Evolutionary conservation across 768 basidiomycete genomes (phyloP).

Genomic region (Pleurotus eryngii): DNA sequence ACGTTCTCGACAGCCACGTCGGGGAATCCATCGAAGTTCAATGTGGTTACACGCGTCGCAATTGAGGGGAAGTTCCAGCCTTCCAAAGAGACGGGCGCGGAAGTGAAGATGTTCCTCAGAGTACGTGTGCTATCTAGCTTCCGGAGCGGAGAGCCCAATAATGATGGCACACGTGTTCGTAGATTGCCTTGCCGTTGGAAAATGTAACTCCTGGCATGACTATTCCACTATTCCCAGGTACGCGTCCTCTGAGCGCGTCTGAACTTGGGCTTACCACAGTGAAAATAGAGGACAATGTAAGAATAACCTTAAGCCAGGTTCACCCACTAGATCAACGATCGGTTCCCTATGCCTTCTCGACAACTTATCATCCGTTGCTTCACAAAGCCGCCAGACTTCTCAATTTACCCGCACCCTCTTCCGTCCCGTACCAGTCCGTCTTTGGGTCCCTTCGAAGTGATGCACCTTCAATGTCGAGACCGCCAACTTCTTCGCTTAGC

Average conservation of each 20-base stretch:
- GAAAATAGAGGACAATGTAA: constrained; percentile 70
- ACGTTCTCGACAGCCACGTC: constrained; percentile 34
- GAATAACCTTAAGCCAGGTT: constrained; percentile 67
- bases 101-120: constrained; percentile 76
- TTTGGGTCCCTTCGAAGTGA: constrained; percentile 41
- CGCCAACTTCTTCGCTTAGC: constrained; percentile 20
- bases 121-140: constrained; percentile 28
- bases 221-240: constrained; percentile 72
- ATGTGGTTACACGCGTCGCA: constrained; percentile 70
- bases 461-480: constrained; percentile 26
- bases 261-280: background rate
- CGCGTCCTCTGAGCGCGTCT: constrained; percentile 14
- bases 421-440: constrained; percentile 57
- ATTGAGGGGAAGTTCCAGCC: constrained; percentile 69
- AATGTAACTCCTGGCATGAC: constrained; percentile 62
- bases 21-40: constrained; percentile 45
- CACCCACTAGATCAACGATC: constrained; percentile 74
- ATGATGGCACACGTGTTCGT: background rate
- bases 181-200: constrained; percentile 72
- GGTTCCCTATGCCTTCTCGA: constrained; percentile 73
- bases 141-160: background rate
- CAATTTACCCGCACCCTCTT: constrained; percentile 57
- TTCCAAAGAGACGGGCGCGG: constrained; percentile 54
- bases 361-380: constrained; percentile 57
- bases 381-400: constrained; percentile 68